Base-by-base conservation (phyloP, 148 eudicot species). In the Vaccinium vitisidaea region DNA sequence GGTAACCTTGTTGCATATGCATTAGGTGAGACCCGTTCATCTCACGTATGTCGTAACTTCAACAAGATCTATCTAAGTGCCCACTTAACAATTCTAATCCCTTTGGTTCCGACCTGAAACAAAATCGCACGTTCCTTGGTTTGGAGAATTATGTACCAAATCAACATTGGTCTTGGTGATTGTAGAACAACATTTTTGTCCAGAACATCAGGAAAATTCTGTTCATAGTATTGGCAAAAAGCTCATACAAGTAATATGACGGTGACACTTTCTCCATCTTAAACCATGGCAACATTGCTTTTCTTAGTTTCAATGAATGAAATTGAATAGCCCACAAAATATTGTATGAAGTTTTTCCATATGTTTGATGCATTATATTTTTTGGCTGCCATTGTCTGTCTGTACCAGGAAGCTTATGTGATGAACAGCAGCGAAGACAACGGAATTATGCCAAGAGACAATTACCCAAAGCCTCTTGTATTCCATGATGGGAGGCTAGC, bases 401-500 rank as follows among this genome's bases (percentile, higher is more conserved):
- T n/a, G 49, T 30, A 2, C 52, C 92, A 96, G 98, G 98, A 96
- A 87, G 89, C 91, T 36, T 96, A 90, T 87, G 90, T 92, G 82
- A 93, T 96, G 82, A 90, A 75, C 89, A 90, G 82, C 52, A 19
- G 7, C 53, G 94, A 94, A 86, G 92, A 88, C 84, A 71, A 2
- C 14, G 74, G 90, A 55, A 79, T 80, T 32, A 86, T 96, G 91
- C 94, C 99, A 82, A 91, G 94, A 63, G 89, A 88, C 3, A 92
- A 79, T 81, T 96, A 96, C 87, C 98, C 98, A 79, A 96, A 94
- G 77, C 98, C 95, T 21, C 82, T 96, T 7, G 90, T 96, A 0
- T 96, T 96, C 76, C 99, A 96, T 88, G 98, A 96, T 85, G 98
- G 99, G 4, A 91, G 99, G 77, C 89, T 96, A 53, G 99, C 97